A percentile compares a stretch with the other conserved stretches of the same genome.
These are phyloP conservation scores for Jacaranda mimosifolia DNA, from an alignment of 257 asterid species.

Conservation along the genomic window DNA sequence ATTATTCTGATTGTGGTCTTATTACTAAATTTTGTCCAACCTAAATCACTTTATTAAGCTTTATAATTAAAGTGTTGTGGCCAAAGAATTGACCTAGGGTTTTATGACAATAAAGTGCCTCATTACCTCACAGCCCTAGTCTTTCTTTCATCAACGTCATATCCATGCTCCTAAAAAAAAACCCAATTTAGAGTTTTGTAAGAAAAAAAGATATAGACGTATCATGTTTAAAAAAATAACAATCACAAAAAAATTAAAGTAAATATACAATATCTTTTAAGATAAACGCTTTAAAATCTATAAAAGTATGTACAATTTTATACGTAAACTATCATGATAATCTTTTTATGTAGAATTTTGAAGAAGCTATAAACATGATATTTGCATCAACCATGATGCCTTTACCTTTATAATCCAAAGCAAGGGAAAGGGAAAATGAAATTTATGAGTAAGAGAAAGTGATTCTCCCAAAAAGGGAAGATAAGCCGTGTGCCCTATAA, in stretches of 20 bases:
- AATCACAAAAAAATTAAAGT: neutral
- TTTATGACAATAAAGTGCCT: neutral
- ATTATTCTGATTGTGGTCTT: neutral
- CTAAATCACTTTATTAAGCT: conserved; percentile 11
- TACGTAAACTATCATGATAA: conserved; percentile 23
- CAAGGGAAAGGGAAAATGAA: conserved; percentile 4
- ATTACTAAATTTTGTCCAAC: neutral
- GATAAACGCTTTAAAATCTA: conserved; percentile 18
- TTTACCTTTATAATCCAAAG: conserved; percentile 15
- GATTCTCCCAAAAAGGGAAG: conserved; percentile 36
- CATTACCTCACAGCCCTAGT: neutral
- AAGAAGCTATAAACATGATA: neutral
- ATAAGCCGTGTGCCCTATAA: conserved; percentile 31
- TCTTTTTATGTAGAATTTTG: neutral
- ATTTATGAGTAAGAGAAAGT: conserved; percentile 10
- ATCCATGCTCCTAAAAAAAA: conserved; percentile 24
- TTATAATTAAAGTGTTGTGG: neutral
- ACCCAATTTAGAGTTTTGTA: conserved; percentile 4
- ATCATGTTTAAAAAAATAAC: no score
- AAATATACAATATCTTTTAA: conserved; percentile 19
- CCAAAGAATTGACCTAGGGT: neutral
- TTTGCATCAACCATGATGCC: neutral
- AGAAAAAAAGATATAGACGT: neutral
- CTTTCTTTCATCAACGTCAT: conserved; percentile 26
- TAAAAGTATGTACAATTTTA: neutral